Base-by-base conservation (phyloP, 129 eudicot genomes). In the Apium graveolens region DNA sequence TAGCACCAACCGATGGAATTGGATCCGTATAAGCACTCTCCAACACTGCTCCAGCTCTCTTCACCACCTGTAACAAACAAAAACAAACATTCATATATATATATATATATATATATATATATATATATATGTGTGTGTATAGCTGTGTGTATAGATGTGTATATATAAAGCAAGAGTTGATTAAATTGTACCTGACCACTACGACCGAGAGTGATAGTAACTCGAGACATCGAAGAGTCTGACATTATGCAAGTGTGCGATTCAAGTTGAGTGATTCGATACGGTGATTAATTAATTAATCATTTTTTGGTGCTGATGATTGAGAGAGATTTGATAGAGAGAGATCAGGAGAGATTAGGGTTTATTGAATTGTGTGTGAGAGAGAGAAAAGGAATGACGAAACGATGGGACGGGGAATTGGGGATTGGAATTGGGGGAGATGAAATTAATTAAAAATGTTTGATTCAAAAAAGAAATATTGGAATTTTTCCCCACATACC, bases 161-260 rank as follows among this genome's bases (percentile, higher is more conserved):
- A 4, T 42, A 44, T 7, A 49, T 18, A 65, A 35, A 35, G 11
- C 17, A 11, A 12, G 10, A 39, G 5, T 35, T 17, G 6, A 42
- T 10, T 60, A 11, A 12, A 44, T 44, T 1, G 62, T 83, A 93
- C 98, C 97, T 91, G 98, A 70, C 95, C 93, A 51, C 82, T 79
- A 76, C 93, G 90, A 11, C 98, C 98, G 62, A 93, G 87, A 63
- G 98, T 93, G 72, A 93, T 91, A 45, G 97, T 93, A 29, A 93
- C 87, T 49, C 78, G 92, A 76, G 95, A 82, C 86, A 94, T 83
- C 43, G 91, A 89, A 77, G 83, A 53, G 41, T 85, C 91, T 62
- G 96, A 86, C 98, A 93, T 93, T 75, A 32, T 73, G 1, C 44
- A 5, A 74, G 38, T 31, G 48, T 31, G 48, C 14, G 71, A 82